Evolutionary conservation across 1,284 basidiomycete species (phyloP).

Genomic region (Cryptococcus sp.): DNA sequence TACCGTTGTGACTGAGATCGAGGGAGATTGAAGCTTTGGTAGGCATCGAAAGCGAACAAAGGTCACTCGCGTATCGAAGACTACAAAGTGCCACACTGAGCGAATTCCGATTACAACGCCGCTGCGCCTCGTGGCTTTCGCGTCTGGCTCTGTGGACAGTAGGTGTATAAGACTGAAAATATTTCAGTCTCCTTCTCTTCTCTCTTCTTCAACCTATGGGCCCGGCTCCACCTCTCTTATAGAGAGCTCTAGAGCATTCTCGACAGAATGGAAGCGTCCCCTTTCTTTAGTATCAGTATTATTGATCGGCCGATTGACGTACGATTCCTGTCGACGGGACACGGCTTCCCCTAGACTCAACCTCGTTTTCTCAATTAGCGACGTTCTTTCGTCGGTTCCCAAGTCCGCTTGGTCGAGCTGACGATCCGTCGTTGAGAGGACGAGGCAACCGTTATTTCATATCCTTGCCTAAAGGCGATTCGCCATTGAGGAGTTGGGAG

Average conservation of each 20-base stretch:
- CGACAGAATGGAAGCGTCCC: slow-evolving; percentile 48
- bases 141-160: too few species aligned
- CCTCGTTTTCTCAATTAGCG: neutral
- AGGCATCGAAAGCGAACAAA: too few species aligned
- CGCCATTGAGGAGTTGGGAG: slow-evolving; percentile 45
- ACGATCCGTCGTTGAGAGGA: neutral
- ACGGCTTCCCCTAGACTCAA: slow-evolving; percentile 42
- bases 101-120: too few species aligned
- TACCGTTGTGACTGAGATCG: too few species aligned
- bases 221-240: slow-evolving; percentile 29
- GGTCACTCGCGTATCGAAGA: too few species aligned
- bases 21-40: too few species aligned
- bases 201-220: slow-evolving; percentile 29
- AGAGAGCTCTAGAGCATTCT: slow-evolving; percentile 27
- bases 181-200: slow-evolving; percentile 3
- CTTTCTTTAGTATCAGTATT: neutral
- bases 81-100: too few species aligned
- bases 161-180: too few species aligned
- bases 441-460: slow-evolving; percentile 46
- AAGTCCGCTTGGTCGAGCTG: slow-evolving; percentile 14
- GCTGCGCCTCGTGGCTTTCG: too few species aligned
- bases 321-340: slow-evolving; percentile 49
- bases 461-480: slow-evolving; percentile 47
- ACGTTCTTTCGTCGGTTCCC: slow-evolving; percentile 7
- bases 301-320: slow-evolving; percentile 32